phyloP scores from a whole-genome alignment of 768 basidiomycete species.

The Boletus rex-veris region DNA sequence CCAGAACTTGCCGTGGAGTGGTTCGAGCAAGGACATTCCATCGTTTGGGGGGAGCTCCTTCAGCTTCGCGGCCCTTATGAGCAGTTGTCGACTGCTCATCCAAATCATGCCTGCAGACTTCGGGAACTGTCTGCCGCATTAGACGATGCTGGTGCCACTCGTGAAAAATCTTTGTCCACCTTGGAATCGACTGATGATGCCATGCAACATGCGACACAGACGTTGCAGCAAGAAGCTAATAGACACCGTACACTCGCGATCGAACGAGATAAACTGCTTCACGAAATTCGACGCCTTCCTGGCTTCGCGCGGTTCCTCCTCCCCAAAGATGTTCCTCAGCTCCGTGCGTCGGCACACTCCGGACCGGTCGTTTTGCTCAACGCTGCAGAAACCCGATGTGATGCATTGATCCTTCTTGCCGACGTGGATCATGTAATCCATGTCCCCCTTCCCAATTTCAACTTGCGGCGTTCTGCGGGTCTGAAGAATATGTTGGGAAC shows the following conservation, averaged over 20 bases:
- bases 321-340: neutral
- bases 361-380: neutral
- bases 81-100: too few relatives aligned
- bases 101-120: too few relatives aligned
- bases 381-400: constrained; percentile 22
- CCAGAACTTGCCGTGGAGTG: constrained; percentile 10
- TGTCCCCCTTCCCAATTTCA: constrained; percentile 1
- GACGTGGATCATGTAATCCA: neutral
- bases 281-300: neutral
- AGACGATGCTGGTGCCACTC: neutral
- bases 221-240: neutral
- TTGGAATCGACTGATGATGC: neutral
- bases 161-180: neutral
- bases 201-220: neutral
- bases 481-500: neutral
- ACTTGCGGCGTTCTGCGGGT: neutral
- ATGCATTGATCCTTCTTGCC: constrained; percentile 22
- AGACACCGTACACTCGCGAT: constrained; percentile 1
- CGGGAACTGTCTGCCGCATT: too few relatives aligned
- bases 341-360: neutral
- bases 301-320: constrained; percentile 6
- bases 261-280: neutral
- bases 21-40: constrained; percentile 15
- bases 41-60: constrained; percentile 2
- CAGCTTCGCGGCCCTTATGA: too few relatives aligned